Percentiles rank a stretch among this genome's conserved stretches.
phyloP scores from a whole-genome alignment of 345 rosid species.

The Trapa incisa region DNA sequence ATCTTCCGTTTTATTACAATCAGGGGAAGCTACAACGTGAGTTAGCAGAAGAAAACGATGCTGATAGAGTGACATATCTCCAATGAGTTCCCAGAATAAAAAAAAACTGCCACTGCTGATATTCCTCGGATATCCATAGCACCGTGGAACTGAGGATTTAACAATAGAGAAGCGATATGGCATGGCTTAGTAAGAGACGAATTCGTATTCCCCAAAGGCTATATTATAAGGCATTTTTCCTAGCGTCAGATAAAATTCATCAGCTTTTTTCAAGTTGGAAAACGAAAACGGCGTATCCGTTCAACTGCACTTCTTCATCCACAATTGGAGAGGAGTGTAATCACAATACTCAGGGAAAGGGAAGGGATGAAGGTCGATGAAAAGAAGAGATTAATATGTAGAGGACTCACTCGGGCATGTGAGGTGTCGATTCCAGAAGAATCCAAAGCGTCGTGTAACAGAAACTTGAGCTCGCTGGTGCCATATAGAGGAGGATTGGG shows the following conservation, averaged over 20 bases:
- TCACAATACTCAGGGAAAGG: neutral
- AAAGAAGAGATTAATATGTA: neutral
- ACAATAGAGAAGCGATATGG: too few relatives aligned
- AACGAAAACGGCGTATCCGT: neutral
- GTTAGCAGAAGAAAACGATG: neutral
- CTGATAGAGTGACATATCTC: neutral
- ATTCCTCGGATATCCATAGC: neutral
- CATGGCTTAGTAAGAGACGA: too few relatives aligned
- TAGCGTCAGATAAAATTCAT: too few relatives aligned
- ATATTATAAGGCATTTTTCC: too few relatives aligned
- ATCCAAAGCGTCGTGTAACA: constrained; percentile 30
- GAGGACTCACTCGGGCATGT: constrained; percentile 22
- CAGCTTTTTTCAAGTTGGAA: neutral
- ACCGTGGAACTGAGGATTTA: neutral
- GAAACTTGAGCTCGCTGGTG: constrained; percentile 16
- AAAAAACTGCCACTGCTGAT: neutral
- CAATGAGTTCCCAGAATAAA: neutral
- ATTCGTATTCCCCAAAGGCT: too few relatives aligned
- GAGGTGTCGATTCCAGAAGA: constrained; percentile 23
- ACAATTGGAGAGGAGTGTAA: neutral
- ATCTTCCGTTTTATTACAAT: neutral
- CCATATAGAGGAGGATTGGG: constrained; percentile 7
- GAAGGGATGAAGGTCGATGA: neutral
- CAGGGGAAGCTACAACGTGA: neutral
- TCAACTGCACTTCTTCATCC: neutral